phyloP scores from a whole-genome alignment of 2,329 filamentous ascomycete species.

The Diaporthe destruens region DNA sequence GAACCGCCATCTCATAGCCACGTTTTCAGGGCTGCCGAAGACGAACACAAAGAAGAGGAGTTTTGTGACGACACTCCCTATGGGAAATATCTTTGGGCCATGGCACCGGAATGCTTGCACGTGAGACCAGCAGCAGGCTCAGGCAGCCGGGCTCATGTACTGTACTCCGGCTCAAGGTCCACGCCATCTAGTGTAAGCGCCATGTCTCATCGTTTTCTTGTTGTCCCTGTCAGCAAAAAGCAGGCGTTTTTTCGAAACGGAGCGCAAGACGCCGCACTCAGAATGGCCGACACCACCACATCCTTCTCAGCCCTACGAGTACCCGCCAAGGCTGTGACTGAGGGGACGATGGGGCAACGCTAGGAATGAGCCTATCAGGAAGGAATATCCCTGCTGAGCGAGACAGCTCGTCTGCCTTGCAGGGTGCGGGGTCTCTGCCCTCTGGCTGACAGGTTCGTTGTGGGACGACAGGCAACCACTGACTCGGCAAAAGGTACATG shows the following conservation, averaged over 20 bases:
- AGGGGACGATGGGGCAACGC: conserved; percentile 10
- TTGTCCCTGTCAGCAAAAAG: conserved; percentile 18
- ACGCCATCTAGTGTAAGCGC: conserved; percentile 24
- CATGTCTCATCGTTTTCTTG: conserved; percentile 14
- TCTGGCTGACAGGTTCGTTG: conserved; percentile 7
- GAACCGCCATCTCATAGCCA: neutral
- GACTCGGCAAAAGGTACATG: neutral
- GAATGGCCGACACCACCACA: conserved; percentile 13
- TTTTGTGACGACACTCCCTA: neutral
- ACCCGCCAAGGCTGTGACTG: conserved; percentile 24
- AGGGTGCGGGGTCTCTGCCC: conserved; percentile 16
- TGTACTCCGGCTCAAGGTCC: neutral
- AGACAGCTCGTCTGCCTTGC: conserved; percentile 22
- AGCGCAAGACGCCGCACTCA: conserved; percentile 20
- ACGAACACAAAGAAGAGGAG: neutral
- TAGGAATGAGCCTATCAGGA: neutral
- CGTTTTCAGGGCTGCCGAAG: conserved; percentile 17
- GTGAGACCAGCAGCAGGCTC: neutral
- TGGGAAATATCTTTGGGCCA: neutral
- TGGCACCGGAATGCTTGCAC: neutral
- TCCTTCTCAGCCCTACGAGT: conserved; percentile 29
- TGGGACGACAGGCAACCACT: conserved; percentile 7
- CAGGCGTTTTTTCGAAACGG: conserved; percentile 29
- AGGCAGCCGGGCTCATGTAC: conserved; percentile 1
- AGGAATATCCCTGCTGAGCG: conserved; percentile 22